Conservation (phyloP, 306 rosid species). For the Casuarina cunninghamiana region DNA sequence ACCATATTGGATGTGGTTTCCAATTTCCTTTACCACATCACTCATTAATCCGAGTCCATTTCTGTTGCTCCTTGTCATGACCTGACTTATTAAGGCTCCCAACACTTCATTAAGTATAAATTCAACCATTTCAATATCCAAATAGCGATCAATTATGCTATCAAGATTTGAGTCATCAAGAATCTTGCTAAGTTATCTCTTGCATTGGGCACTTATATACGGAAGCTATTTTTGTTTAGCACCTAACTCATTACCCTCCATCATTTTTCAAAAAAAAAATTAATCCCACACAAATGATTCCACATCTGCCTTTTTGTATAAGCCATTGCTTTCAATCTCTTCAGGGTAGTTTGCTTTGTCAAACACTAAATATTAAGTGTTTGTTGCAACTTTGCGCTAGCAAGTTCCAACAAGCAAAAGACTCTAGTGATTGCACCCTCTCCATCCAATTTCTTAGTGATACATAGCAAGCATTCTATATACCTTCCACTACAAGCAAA, state of each 20-base stretch:
- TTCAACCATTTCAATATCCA: slow-evolving; percentile 88
- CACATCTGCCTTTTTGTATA: slow-evolving; percentile 76
- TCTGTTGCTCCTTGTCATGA: slow-evolving; percentile 56
- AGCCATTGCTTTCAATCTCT: slow-evolving; percentile 70
- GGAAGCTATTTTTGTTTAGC: slow-evolving; percentile 66
- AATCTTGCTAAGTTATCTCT: slow-evolving; percentile 81
- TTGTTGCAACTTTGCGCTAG: slow-evolving; percentile 85
- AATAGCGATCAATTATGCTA: slow-evolving; percentile 75
- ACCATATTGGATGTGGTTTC: slow-evolving; percentile 64
- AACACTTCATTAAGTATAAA: slow-evolving; percentile 76
- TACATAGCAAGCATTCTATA: slow-evolving; percentile 81
- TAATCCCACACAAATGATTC: slow-evolving; percentile 69
- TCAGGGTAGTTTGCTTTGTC: slow-evolving; percentile 77
- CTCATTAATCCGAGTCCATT: slow-evolving; percentile 60
- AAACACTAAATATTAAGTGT: slow-evolving; percentile 81
- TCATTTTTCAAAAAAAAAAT: slow-evolving; percentile 55
- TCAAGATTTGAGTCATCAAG: slow-evolving; percentile 92
- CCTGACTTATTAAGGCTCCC: slow-evolving; percentile 72
- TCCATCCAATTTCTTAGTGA: slow-evolving; percentile 71
- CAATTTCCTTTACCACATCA: slow-evolving; percentile 52
- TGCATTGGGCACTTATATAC: slow-evolving; percentile 69
- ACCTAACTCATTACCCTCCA: slow-evolving; percentile 74
- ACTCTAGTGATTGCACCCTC: slow-evolving; percentile 78
- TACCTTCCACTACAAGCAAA: slow-evolving; percentile 59
- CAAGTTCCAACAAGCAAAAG: slow-evolving; percentile 92